Conservation (phyloP, 2,329 filamentous ascomycete species). For the Acephala macrosclerotiorum region DNA sequence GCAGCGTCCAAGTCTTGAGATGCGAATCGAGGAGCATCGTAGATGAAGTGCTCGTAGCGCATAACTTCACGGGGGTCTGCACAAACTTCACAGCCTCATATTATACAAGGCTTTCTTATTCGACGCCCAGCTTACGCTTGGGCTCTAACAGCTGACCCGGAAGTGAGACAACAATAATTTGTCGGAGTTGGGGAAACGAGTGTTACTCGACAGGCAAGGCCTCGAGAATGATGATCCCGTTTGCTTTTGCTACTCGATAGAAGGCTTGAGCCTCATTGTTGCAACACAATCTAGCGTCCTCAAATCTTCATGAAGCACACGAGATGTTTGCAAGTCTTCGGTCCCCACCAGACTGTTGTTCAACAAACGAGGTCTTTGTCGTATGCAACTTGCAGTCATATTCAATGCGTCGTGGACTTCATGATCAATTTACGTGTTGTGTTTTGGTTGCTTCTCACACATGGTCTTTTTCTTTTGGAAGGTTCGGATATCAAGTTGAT, state of each 20-base stretch:
- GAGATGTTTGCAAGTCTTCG: not conserved
- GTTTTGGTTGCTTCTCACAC: not conserved
- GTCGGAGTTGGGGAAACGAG: not conserved
- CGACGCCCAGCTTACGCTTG: constrained; percentile 1
- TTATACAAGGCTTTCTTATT: constrained; percentile 3
- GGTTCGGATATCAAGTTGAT: not conserved
- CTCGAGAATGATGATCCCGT: no score
- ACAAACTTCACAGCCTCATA: not conserved
- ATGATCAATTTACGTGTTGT: not conserved
- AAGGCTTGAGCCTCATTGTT: not conserved
- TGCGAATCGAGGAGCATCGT: not conserved
- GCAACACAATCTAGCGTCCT: not conserved
- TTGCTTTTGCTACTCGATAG: no score
- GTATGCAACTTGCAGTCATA: not conserved
- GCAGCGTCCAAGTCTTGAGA: not conserved
- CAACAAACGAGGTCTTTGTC: not conserved
- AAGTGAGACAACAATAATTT: constrained; percentile 4
- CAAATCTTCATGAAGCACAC: not conserved
- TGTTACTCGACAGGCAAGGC: not conserved
- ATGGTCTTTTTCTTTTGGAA: not conserved
- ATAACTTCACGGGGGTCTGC: not conserved
- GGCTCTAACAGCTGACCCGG: not conserved
- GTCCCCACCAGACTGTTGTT: not conserved
- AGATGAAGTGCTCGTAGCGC: not conserved
- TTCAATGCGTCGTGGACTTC: not conserved